Evolutionary conservation across 1,284 basidiomycete genomes (phyloP), one percentile per base, ranked within the genome.

Genomic region (Moesziomyces globuligerus): DNA sequence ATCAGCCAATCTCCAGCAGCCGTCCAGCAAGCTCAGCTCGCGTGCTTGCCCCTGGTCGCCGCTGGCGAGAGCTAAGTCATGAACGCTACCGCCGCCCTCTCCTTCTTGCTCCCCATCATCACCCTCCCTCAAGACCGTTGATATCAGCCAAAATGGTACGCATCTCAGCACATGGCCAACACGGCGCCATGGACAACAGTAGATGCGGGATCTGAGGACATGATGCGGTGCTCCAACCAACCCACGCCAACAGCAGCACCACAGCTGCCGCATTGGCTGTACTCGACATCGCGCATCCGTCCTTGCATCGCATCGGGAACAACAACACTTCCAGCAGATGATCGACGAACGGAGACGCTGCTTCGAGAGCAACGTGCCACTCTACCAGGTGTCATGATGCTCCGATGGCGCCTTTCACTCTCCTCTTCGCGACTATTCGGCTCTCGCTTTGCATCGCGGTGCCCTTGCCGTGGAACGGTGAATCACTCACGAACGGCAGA

Each of bases 121-220:
- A 58, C 38, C 48, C 21, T 45, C 43, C 66, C 48, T 67, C 58
- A 74, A 66, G 67, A 67, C 54, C 40, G 50, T 54, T 58, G 50
- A 67, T 55, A 61, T 72, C 58, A 47, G 47, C 34, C 64, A 74
- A 57, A 74, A 74, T 74, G 72, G 72, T 74, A 69, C 69, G 72
- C 72, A 74, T 74, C 69, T 20, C 54, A 46, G 45, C 44, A 55
- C 39, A 47, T 51, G 60, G 50, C 47, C 51, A 39, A 41, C 49
- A 58, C 44, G 25, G 43, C 13, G 39, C 48, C 48, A 52, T 52
- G 17, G 29, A 48, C 32, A 45, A 20, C 48, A 41, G 45, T 26
- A 29, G 42, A 26, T 32, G 7, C 28, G 38, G 32, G 43, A 38
- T 20, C 29, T 43, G 49, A 51, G 45, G 52, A 48, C 57, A 59